phyloP scores from a whole-genome alignment of 148 eudicot genomes.

The Persicaria tinctoria region DNA sequence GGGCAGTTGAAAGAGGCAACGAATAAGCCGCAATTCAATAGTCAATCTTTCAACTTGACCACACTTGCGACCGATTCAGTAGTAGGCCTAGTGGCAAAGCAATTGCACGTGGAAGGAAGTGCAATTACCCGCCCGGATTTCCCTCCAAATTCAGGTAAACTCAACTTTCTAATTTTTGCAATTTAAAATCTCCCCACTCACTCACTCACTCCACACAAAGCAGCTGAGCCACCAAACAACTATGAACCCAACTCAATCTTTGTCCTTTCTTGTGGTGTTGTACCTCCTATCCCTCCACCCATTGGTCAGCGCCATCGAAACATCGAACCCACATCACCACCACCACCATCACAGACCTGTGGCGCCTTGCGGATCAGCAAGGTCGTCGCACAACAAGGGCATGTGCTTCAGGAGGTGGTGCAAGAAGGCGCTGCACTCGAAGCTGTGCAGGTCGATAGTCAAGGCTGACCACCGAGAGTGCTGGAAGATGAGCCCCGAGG shows the following conservation, averaged over 20 bases:
- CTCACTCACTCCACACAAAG: too few species aligned
- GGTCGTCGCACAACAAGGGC: neutral
- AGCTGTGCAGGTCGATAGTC: neutral
- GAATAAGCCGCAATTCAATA: neutral
- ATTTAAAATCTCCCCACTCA: neutral
- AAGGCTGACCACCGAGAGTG: neutral
- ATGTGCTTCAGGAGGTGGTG: neutral
- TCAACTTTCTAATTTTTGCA: neutral
- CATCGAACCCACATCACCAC: neutral
- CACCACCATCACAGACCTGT: neutral
- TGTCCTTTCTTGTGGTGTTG: neutral
- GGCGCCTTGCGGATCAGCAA: neutral
- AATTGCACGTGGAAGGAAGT: too few species aligned
- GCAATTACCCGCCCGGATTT: neutral
- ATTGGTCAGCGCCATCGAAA: too few species aligned
- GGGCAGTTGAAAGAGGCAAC: neutral
- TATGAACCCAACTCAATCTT: neutral
- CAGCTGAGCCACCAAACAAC: too few species aligned
- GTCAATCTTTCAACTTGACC: too few species aligned
- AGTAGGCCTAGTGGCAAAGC: too few species aligned
- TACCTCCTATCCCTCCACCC: neutral
- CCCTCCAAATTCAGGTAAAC: neutral
- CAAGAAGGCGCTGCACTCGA: neutral
- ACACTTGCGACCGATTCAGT: too few species aligned
- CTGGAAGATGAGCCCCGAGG: slow-evolving; percentile 1